A percentile compares a stretch with the other conserved stretches of the same genome.
phyloP scores from a whole-genome alignment of 1,284 basidiomycete genomes.

The Xanthoconium separans region DNA sequence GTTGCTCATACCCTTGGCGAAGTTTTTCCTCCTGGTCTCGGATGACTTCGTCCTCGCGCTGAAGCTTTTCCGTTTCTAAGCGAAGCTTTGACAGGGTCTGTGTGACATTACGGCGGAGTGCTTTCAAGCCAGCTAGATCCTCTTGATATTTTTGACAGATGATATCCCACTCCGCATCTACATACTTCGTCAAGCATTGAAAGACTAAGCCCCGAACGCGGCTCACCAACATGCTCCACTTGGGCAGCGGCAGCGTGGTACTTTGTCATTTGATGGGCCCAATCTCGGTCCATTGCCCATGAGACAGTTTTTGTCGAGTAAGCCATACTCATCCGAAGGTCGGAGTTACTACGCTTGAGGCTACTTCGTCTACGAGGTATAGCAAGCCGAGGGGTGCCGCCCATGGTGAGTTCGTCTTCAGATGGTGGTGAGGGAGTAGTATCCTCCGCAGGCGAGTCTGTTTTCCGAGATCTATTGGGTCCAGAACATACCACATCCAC shows the following conservation, averaged over 20 bases:
- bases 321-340: constrained; percentile 47
- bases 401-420: constrained; percentile 29
- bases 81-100: constrained; percentile 53
- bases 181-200: constrained; percentile 2
- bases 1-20: constrained; percentile 47
- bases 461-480: constrained; percentile 6
- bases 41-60: constrained; percentile 53
- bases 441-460: constrained; percentile 18
- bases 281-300: constrained; percentile 67
- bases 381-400: constrained; percentile 21
- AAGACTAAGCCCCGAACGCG: background rate
- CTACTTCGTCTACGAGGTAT: constrained; percentile 54
- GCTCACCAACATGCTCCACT: constrained; percentile 56
- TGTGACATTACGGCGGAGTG: constrained; percentile 52
- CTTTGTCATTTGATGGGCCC: constrained; percentile 53
- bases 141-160: constrained; percentile 54
- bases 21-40: constrained; percentile 53
- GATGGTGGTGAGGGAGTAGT: constrained; percentile 31
- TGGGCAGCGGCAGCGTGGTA: constrained; percentile 53
- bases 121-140: constrained; percentile 57
- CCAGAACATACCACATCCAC: constrained; percentile 18
- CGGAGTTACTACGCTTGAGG: constrained; percentile 50
- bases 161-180: constrained; percentile 57
- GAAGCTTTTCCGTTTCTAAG: constrained; percentile 55
- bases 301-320: constrained; percentile 67